Conservation (phyloP, 352 stramenopile genomes). For the Phytophthora nicotianae region DNA sequence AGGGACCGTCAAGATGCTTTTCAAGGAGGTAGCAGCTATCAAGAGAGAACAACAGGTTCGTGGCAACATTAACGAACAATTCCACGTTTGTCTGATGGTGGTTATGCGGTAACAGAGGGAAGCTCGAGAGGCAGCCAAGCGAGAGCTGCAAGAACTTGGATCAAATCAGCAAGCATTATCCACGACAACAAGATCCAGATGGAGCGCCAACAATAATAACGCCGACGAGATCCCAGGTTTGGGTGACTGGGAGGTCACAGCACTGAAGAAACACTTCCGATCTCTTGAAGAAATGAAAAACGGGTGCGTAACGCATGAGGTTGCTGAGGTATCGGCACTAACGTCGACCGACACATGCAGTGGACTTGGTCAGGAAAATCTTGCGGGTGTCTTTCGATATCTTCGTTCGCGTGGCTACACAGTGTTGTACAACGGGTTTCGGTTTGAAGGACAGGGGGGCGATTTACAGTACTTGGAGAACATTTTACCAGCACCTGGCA, state of each 20-base stretch:
- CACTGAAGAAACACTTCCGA: constrained; percentile 58
- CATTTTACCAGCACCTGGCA: constrained; percentile 12
- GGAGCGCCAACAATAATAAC: constrained; percentile 17
- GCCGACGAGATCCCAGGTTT: constrained; percentile 28
- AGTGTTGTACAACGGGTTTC: constrained; percentile 22
- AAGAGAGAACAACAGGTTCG: constrained; percentile 50
- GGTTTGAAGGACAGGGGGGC: constrained; percentile 17
- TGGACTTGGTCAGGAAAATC: constrained; percentile 18
- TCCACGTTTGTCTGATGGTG: neutral
- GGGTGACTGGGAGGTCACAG: constrained; percentile 57
- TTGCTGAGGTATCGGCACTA: neutral
- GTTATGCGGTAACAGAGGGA: constrained; percentile 25
- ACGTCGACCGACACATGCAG: constrained; percentile 6
- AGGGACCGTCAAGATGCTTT: constrained; percentile 73
- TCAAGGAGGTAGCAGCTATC: constrained; percentile 62
- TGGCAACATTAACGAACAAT: neutral
- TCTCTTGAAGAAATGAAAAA: constrained; percentile 48
- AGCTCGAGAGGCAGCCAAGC: constrained; percentile 32
- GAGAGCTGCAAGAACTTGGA: constrained; percentile 52
- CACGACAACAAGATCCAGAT: constrained; percentile 5
- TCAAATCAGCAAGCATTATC: constrained; percentile 29
- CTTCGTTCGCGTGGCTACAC: constrained; percentile 32
- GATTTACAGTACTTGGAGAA: constrained; percentile 13
- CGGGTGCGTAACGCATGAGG: constrained; percentile 16
- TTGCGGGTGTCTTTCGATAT: constrained; percentile 28